Conservation (phyloP, 768 basidiomycete species). For the Auricularia sp. region DNA sequence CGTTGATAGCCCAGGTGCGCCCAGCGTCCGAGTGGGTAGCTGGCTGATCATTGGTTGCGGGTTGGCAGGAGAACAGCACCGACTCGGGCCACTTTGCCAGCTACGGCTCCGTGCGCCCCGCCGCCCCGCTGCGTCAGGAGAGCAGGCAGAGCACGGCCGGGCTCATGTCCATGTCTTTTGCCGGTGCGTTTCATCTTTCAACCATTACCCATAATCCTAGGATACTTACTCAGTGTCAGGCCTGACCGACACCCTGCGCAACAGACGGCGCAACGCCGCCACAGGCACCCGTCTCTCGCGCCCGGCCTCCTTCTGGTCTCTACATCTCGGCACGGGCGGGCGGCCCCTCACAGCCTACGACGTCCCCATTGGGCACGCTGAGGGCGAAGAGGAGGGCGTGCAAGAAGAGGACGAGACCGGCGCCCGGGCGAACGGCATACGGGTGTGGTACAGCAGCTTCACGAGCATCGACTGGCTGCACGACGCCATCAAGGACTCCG, state of each 20-base stretch:
- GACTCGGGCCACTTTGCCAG: slow-evolving; percentile 2
- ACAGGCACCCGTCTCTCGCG: neutral
- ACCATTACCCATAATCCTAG: too few relatives aligned
- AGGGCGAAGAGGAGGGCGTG: slow-evolving; percentile 23
- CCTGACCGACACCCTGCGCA: neutral
- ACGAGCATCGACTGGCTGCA: slow-evolving; percentile 95
- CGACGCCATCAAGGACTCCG: slow-evolving; percentile 89
- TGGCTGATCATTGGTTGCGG: too few relatives aligned
- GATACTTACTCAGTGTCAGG: too few relatives aligned
- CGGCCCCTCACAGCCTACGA: slow-evolving; percentile 73
- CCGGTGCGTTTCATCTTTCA: neutral
- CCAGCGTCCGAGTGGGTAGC: too few relatives aligned
- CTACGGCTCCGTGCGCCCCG: neutral
- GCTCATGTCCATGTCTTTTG: neutral
- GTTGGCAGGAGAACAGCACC: neutral
- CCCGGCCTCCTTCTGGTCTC: neutral
- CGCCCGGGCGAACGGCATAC: slow-evolving; percentile 72
- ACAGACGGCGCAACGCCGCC: neutral
- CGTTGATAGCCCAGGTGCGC: too few relatives aligned
- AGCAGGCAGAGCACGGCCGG: neutral
- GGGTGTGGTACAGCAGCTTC: slow-evolving; percentile 85
- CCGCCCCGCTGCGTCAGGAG: neutral
- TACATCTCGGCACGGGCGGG: neutral
- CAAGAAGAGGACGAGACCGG: slow-evolving; percentile 39
- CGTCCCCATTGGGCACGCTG: slow-evolving; percentile 27